Percentiles rank a stretch among this genome's conserved stretches.
These are phyloP conservation scores for Pythium oligandrum DNA, from an alignment of 352 stramenopile genomes.

Conservation along the genomic window DNA sequence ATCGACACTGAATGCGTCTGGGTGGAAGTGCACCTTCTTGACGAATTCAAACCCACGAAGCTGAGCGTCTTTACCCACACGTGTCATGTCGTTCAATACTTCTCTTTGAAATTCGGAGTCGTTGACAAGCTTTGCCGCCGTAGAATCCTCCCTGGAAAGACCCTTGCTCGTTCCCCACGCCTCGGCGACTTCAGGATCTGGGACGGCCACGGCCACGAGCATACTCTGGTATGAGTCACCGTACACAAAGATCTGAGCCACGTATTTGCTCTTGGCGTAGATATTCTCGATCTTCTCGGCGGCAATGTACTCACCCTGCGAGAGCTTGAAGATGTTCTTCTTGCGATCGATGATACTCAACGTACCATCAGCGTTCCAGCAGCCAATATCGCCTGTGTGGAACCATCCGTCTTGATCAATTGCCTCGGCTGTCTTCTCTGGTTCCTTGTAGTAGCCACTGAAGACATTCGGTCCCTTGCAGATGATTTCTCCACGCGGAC, in stretches of 20 bases:
- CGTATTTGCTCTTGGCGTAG: conserved; percentile 84
- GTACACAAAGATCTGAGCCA: conserved; percentile 92
- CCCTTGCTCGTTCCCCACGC: conserved; percentile 15
- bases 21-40: conserved; percentile 88
- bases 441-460: conserved; percentile 91
- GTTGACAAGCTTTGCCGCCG: conserved; percentile 60
- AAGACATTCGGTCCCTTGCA: conserved; percentile 73
- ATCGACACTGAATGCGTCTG: too few species aligned
- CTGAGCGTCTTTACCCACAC: conserved; percentile 90
- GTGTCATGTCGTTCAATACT: conserved; percentile 75
- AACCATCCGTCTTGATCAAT: conserved; percentile 92
- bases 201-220: conserved; percentile 92
- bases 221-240: conserved; percentile 91
- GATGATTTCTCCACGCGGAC: conserved; percentile 39
- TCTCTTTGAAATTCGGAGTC: conserved; percentile 87
- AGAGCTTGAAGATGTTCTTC: conserved; percentile 91
- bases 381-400: conserved; percentile 93
- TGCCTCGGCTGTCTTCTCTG: conserved; percentile 81
- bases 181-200: conserved; percentile 28
- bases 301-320: conserved; percentile 92
- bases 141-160: conserved; percentile 24
- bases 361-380: conserved; percentile 88
- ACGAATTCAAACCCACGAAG: conserved; percentile 95
- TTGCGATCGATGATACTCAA: conserved; percentile 84
- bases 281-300: conserved; percentile 95